Evolutionary conservation across 2,329 filamentous ascomycete genomes (phyloP).

Genomic region (Aspergillus texensis): DNA sequence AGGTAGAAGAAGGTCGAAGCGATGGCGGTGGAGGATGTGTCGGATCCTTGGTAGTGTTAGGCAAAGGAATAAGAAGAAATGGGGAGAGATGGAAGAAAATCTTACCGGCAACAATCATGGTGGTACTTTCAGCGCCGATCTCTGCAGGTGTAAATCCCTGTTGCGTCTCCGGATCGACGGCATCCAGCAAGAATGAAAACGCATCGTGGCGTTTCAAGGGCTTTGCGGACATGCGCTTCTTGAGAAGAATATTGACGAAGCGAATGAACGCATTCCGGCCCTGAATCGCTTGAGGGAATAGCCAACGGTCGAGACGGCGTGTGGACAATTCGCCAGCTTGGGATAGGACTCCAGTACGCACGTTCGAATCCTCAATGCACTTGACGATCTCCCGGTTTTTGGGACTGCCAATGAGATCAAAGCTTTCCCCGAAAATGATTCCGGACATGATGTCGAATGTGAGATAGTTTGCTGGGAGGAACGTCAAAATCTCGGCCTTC

Average conservation of each 20-base stretch:
- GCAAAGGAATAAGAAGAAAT: too few relatives aligned
- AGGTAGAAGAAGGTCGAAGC: constrained; percentile 46
- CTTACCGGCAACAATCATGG: constrained; percentile 52
- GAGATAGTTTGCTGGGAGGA: constrained; percentile 40
- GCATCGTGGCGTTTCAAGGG: constrained; percentile 46
- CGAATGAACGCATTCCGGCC: constrained; percentile 45
- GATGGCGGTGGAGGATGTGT: constrained; percentile 45
- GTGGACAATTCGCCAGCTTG: constrained; percentile 12
- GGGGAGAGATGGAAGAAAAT: not conserved
- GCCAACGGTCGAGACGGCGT: constrained; percentile 15
- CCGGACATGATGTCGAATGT: constrained; percentile 55
- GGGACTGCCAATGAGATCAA: constrained; percentile 12
- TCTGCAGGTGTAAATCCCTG: constrained; percentile 47
- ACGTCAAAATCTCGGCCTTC: not conserved
- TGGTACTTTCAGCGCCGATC: constrained; percentile 53
- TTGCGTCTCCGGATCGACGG: constrained; percentile 49
- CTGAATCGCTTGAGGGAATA: constrained; percentile 34
- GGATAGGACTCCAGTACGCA: constrained; percentile 16
- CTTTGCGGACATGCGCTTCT: constrained; percentile 15
- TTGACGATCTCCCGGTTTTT: constrained; percentile 15
- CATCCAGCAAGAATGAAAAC: constrained; percentile 51
- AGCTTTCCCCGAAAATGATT: constrained; percentile 22
- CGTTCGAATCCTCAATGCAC: constrained; percentile 23
- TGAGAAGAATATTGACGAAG: constrained; percentile 26
- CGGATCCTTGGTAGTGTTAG: constrained; percentile 29